Evolutionary conservation across 371 early-diverging fungal species (phyloP), one percentile per base, ranked within the genome.

Genomic region (Massospora cicadina): DNA sequence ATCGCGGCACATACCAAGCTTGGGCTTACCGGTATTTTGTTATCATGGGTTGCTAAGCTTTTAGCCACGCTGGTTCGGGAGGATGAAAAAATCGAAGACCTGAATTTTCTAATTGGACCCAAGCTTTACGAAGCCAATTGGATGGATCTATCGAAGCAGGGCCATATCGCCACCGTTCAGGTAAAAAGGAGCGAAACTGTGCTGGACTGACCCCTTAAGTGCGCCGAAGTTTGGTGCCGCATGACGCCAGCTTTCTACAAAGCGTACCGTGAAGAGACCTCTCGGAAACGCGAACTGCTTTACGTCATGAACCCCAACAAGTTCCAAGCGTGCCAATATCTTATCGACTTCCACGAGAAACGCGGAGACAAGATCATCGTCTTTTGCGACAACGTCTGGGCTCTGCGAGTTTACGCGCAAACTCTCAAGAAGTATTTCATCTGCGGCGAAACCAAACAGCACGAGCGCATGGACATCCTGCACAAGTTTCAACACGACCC

Each of bases 121-220:
- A 99, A 99, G 75, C 78, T 99, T 28, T 99, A 95, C 75, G 99
- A 99, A 76, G 99, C 99, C 33, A 99, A 99, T 73, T 99, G 99
- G 99, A 91, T 99, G 88, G 98, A 99, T 73, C 75, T 99, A 61
- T 92, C 98, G 43, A 86, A 82, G 43, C 84, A 90, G 68, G 99
- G 99, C 25, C 98, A 98, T 72, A 99, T 99, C 76, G 99, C 99
- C 24, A 93, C 87, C 55, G 99, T 99, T 5, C 90, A 95, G 75
- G 60, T 59, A 59, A 27, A 7, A 7, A 27, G 3, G 5, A 17
- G 17, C 17, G 43, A n/a, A n/a, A n/a, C n/a, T 26, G 30, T 2
- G 27, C 1, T 59, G 24, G 2, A 59, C 10, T 59, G 27, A 3
- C 7, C 13, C 27, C 26, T 5, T 56, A 29, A 59, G 75, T 99